Base-by-base conservation (phyloP, 495 filamentous ascomycete species). In the Schizothecium vesticola region DNA sequence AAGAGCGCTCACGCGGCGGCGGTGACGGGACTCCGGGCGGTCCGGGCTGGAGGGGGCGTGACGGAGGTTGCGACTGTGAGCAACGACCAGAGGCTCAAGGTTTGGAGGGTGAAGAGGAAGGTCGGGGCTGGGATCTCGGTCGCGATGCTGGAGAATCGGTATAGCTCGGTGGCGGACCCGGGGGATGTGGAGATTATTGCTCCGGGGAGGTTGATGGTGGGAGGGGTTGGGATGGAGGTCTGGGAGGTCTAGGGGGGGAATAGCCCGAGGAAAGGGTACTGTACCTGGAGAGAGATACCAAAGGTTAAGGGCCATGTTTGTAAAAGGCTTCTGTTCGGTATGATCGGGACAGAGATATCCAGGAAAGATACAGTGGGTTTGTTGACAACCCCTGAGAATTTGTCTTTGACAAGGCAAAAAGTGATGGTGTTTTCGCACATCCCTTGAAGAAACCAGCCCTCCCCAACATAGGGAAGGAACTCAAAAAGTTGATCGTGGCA, bases 71-170 rank as follows among this genome's bases (percentile, higher is more conserved):
- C 86, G 7, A 89, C 87, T 1, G 85, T 87, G 0, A 88, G 92
- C 26, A 93, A 91, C 66, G 95, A 97, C 73, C 93, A 97, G 79
- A 84, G 88, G 23, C 74, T 97, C 65, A 92, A 91, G 73, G 70
- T 90, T 3, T 97, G 94, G 94, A 78, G 85, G 62, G 68, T 72
- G 24, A 59, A 74, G 28, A 31, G 59, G 16, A 36, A n/a, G 22
- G 51, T 22, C 28, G 23, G 61, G 19, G 25, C 56, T 9, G 62
- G 64, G 5, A 68, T 83, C 3, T 75, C 68, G 7, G 79, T 91
- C 6, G 72, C 72, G 59, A 67, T 87, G 57, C 29, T 84, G 10
- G 79, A 79, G 7, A 84, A 89, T 67, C 74, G 76, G 56, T 89
- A 86, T 65, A 90, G 87, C 67, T 76, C 85, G 23, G 86, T 93